phyloP scores from a whole-genome alignment of 441 rosid species.

The Erodium moschatum region DNA sequence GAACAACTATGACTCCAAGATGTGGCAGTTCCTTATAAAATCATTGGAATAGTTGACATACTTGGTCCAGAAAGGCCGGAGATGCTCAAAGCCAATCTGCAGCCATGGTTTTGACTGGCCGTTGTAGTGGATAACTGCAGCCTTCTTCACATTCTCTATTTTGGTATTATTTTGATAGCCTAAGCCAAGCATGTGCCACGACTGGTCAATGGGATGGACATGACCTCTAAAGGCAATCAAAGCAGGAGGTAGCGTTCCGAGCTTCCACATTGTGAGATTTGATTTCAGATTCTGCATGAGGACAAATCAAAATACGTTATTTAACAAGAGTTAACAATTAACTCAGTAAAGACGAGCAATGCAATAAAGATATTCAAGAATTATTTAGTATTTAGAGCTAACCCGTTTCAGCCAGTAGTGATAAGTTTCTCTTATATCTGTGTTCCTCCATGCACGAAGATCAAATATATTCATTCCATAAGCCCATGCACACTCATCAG shows the following conservation, averaged over 20 bases:
- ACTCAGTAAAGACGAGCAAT: constrained; percentile 8
- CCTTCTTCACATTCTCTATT: constrained; percentile 52
- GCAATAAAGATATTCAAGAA: background rate
- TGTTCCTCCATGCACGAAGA: constrained; percentile 79
- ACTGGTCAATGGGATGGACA: constrained; percentile 70
- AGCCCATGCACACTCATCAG: constrained; percentile 99
- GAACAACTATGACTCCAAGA: constrained; percentile 53
- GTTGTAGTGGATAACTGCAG: constrained; percentile 92
- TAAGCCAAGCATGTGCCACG: constrained; percentile 99
- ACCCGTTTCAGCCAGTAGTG: constrained; percentile 96
- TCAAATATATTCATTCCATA: constrained; percentile 97
- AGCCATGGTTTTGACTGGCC: constrained; percentile 99
- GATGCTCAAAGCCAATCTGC: constrained; percentile 88
- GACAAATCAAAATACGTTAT: constrained; percentile 17
- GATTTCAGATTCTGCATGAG: constrained; percentile 70
- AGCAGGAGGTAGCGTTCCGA: constrained; percentile 94
- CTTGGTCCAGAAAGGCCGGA: constrained; percentile 91
- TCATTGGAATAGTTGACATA: constrained; percentile 85
- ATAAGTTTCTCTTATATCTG: constrained; percentile 73
- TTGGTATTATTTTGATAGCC: constrained; percentile 79
- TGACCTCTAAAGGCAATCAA: constrained; percentile 88
- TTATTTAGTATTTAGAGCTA: constrained; percentile 12
- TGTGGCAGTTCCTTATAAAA: constrained; percentile 80
- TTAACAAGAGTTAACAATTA: too few relatives aligned
- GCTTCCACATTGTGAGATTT: constrained; percentile 90